phyloP scores from a whole-genome alignment of 2,329 filamentous ascomycete species.

The Hypoxylon sp. region DNA sequence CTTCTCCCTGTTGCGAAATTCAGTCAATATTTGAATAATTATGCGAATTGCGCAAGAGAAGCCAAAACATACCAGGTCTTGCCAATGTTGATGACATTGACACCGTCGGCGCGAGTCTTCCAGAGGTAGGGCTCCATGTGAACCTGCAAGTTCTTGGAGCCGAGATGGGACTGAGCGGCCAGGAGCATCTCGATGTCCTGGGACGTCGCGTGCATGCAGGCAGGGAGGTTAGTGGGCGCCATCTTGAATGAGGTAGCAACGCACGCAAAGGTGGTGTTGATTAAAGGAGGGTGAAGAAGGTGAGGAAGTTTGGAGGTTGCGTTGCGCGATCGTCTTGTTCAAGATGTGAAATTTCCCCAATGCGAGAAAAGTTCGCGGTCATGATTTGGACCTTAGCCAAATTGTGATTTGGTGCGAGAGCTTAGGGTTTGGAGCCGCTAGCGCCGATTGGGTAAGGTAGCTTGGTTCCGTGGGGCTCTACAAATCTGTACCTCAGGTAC shows the following conservation, averaged over 20 bases:
- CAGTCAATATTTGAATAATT: slow-evolving; percentile 43
- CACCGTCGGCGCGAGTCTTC: slow-evolving; percentile 98
- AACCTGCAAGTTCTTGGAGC: slow-evolving; percentile 99
- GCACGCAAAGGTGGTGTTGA: slow-evolving; percentile 47
- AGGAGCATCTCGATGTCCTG: slow-evolving; percentile 99
- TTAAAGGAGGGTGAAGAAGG: slow-evolving; percentile 52
- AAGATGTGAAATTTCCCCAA: slow-evolving; percentile 47
- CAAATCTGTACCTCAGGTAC: slow-evolving; percentile 16
- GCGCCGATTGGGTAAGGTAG: slow-evolving; percentile 21
- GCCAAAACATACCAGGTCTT: slow-evolving; percentile 90
- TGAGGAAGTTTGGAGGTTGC: slow-evolving; percentile 39
- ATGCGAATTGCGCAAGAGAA: slow-evolving; percentile 3
- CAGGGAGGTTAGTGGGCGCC: slow-evolving; percentile 94
- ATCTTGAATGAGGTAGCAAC: slow-evolving; percentile 73
- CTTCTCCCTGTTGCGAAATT: slow-evolving; percentile 83
- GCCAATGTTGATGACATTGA: slow-evolving; percentile 99
- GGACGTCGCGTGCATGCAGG: slow-evolving; percentile 95
- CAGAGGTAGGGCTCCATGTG: slow-evolving; percentile 99
- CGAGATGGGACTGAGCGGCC: slow-evolving; percentile 95
- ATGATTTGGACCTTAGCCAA: slow-evolving; percentile 37
- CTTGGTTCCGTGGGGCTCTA: neutral
- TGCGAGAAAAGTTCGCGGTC: slow-evolving; percentile 61
- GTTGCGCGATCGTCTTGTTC: slow-evolving; percentile 51
- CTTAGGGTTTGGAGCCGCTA: slow-evolving; percentile 44
- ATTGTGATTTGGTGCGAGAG: slow-evolving; percentile 45